A percentile compares a stretch with the other conserved stretches of the same genome.
These are phyloP conservation scores for Pseudisothecium myosuroides DNA, from an alignment of 225 moss, liverwort and hornwort species.

Conservation along the genomic window DNA sequence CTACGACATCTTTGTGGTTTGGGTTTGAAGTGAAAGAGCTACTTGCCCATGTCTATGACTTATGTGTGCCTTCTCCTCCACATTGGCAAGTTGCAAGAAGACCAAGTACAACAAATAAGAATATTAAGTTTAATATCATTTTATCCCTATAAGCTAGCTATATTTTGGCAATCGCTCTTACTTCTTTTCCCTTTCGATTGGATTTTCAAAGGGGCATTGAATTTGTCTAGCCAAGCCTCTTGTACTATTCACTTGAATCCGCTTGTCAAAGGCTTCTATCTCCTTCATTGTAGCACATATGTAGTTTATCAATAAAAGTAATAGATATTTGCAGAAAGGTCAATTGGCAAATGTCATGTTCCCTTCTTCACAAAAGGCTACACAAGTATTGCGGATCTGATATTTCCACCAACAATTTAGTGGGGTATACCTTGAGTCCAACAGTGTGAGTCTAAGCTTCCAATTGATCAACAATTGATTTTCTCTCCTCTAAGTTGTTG, in stretches of 20 bases:
- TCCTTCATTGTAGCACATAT: not conserved
- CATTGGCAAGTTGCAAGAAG: not conserved
- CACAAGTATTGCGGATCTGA: fast-evolving
- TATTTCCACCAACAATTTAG: not conserved
- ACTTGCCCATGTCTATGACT: fast-evolving
- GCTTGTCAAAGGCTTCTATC: fast-evolving
- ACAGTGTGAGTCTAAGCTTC: fast-evolving
- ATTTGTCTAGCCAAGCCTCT: not conserved
- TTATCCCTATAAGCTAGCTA: not conserved
- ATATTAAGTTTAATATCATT: not conserved
- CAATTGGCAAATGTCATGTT: fast-evolving
- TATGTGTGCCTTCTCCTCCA: fast-evolving
- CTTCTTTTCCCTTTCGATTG: fast-evolving
- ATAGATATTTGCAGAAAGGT: not conserved
- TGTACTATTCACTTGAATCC: not conserved
- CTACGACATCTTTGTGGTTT: not conserved
- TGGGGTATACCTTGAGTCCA: not conserved
- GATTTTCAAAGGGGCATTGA: fast-evolving
- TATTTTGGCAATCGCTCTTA: not conserved
- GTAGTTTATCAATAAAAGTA: not conserved
- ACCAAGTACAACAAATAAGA: not conserved
- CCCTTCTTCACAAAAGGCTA: not conserved
- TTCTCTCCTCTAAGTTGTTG: fast-evolving
- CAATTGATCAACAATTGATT: not conserved
- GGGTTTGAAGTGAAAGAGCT: not conserved